phyloP scores from a whole-genome alignment of 352 stramenopile genomes.

The Pythium grandisporangium region DNA sequence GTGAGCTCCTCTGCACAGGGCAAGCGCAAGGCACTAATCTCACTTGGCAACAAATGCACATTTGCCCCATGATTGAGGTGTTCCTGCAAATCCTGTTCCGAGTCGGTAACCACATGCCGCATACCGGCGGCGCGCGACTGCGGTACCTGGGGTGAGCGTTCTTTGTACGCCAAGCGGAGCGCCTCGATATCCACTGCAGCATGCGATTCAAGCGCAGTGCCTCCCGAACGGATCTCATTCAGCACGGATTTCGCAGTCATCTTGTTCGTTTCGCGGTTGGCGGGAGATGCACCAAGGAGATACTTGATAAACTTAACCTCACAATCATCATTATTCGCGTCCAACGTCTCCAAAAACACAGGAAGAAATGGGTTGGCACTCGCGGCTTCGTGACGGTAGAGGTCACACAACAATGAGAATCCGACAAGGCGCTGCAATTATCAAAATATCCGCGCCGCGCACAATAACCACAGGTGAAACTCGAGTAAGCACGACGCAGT shows the following conservation, averaged over 20 bases:
- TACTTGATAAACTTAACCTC: conserved; percentile 79
- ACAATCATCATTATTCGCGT: conserved; percentile 54
- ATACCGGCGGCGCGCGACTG: conserved; percentile 73
- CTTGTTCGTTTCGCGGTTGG: conserved; percentile 57
- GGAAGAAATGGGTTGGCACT: conserved; percentile 83
- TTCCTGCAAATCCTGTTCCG: conserved; percentile 74
- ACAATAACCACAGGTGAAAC: too few species aligned
- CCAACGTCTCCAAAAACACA: conserved; percentile 76
- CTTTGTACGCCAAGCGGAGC: conserved; percentile 55
- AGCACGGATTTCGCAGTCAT: conserved; percentile 71
- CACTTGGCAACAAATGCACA: conserved; percentile 52
- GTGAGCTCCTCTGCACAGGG: conserved; percentile 65
- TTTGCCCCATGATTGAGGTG: conserved; percentile 76
- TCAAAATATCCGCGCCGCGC: too few species aligned
- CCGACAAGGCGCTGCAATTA: conserved; percentile 64
- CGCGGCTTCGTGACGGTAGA: conserved; percentile 73
- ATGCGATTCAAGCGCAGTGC: conserved; percentile 25
- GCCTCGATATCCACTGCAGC: conserved; percentile 57
- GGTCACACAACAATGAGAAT: conserved; percentile 78
- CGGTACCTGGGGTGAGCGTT: conserved; percentile 66
- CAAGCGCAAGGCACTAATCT: conserved; percentile 58
- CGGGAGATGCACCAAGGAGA: conserved; percentile 34
- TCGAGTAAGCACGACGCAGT: too few species aligned
- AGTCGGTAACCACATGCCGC: conserved; percentile 72
- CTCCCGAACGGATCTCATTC: conserved; percentile 44